phyloP scores from a whole-genome alignment of 257 asterid species.

The Rehmannia glutinosa region DNA sequence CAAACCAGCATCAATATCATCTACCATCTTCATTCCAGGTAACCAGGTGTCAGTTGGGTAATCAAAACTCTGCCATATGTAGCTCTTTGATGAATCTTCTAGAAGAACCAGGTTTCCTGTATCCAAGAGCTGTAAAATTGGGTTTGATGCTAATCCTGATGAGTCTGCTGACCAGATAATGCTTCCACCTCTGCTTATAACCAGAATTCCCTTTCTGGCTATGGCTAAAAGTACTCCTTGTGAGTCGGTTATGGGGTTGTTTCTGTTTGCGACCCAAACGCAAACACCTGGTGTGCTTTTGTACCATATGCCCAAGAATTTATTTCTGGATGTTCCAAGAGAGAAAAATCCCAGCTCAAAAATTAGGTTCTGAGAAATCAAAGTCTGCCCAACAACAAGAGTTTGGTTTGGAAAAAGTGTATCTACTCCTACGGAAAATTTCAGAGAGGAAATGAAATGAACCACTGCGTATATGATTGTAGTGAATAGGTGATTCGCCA shows the following conservation, averaged over 20 bases:
- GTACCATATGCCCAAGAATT: slow-evolving; percentile 20
- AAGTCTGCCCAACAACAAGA: not conserved
- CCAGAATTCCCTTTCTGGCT: not conserved
- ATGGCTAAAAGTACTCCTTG: not conserved
- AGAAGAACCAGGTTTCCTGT: slow-evolving; percentile 15
- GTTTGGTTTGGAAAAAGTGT: slow-evolving; percentile 3
- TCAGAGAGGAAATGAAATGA: not conserved
- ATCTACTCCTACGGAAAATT: not conserved
- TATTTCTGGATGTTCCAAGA: not conserved
- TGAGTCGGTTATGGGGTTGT: not conserved
- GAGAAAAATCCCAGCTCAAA: slow-evolving; percentile 23
- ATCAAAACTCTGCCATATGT: slow-evolving; percentile 25
- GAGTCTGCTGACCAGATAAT: slow-evolving; percentile 11
- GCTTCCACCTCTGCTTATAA: not conserved
- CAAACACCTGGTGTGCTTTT: slow-evolving; percentile 12
- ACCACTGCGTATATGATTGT: not conserved
- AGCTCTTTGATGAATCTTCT: not conserved
- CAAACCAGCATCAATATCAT: not conserved
- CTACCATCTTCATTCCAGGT: slow-evolving; percentile 18
- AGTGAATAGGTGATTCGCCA: no score
- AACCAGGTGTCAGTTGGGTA: slow-evolving; percentile 26
- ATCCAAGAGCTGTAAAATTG: slow-evolving; percentile 8
- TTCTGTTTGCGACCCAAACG: slow-evolving; percentile 20
- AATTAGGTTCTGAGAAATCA: slow-evolving; percentile 12
- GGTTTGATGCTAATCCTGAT: not conserved